A percentile compares a stretch with the other conserved stretches of the same genome.
phyloP scores from a whole-genome alignment of 2,329 filamentous ascomycete genomes.

The Aureobasidium sp. region DNA sequence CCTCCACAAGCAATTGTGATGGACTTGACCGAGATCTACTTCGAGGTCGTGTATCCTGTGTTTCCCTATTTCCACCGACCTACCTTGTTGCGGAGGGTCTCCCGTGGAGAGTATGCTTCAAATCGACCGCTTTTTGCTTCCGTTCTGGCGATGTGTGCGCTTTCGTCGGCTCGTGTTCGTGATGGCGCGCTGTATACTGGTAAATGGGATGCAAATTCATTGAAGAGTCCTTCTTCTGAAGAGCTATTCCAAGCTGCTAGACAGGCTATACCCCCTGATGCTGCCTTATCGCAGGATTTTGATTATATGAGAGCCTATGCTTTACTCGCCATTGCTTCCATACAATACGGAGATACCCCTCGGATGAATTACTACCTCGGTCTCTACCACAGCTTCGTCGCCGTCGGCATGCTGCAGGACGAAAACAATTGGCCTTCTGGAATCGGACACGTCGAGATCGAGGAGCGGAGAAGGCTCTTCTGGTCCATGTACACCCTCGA shows the following conservation, averaged over 20 bases:
- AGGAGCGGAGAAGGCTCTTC: slow-evolving; percentile 42
- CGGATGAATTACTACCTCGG: slow-evolving; percentile 48
- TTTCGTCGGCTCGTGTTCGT: slow-evolving; percentile 43
- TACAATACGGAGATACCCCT: slow-evolving; percentile 45
- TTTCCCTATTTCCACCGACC: slow-evolving; percentile 45
- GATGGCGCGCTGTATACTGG: slow-evolving; percentile 41
- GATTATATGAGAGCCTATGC: slow-evolving; percentile 43
- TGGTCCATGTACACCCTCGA: slow-evolving; percentile 54
- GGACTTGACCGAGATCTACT: slow-evolving; percentile 42
- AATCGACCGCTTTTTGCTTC: slow-evolving; percentile 41
- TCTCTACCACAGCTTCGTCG: slow-evolving; percentile 44
- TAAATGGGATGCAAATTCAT: slow-evolving; percentile 42
- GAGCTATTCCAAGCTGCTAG: slow-evolving; percentile 40
- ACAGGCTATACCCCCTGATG: slow-evolving; percentile 34
- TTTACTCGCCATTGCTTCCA: slow-evolving; percentile 44
- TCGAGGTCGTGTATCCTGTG: slow-evolving; percentile 46
- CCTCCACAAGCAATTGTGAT: slow-evolving; percentile 32
- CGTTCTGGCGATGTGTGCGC: slow-evolving; percentile 48
- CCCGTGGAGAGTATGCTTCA: slow-evolving; percentile 34
- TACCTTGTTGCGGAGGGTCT: slow-evolving; percentile 34
- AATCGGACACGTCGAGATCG: slow-evolving; percentile 38
- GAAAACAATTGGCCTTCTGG: slow-evolving; percentile 46
- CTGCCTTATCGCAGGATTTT: slow-evolving; percentile 30
- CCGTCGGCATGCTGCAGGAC: slow-evolving; percentile 45
- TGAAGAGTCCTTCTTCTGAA: slow-evolving; percentile 34